Percentiles rank a stretch among this genome's conserved stretches.
These are phyloP conservation scores for Aspergillus phoenicis DNA, from an alignment of 2,329 filamentous ascomycete genomes.

Conservation along the genomic window DNA sequence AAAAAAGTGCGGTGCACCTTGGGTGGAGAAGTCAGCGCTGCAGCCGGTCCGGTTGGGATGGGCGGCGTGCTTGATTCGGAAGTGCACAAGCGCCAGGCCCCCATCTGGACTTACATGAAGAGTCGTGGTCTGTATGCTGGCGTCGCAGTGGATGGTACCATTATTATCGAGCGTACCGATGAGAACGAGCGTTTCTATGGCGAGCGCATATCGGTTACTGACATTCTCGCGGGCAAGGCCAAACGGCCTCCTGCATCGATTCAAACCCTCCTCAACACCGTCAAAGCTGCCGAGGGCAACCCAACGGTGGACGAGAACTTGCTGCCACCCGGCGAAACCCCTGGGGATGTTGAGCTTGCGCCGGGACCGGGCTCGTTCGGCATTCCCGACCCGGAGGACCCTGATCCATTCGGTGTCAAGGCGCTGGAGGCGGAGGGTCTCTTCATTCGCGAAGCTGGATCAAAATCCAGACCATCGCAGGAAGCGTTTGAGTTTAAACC, in stretches of 20 bases:
- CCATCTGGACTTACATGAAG: conserved; percentile 85
- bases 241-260: conserved; percentile 59
- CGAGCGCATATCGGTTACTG: conserved; percentile 61
- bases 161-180: conserved; percentile 81
- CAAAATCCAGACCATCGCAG: conserved; percentile 70
- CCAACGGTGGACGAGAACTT: conserved; percentile 69
- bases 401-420: conserved; percentile 87
- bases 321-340: conserved; percentile 70
- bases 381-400: conserved; percentile 75
- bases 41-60: conserved; percentile 74
- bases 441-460: conserved; percentile 88
- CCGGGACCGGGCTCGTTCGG: conserved; percentile 62
- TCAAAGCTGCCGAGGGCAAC: conserved; percentile 86
- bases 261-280: conserved; percentile 72
- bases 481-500: conserved; percentile 83
- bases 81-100: conserved; percentile 67
- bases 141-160: conserved; percentile 81
- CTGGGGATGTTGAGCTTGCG: conserved; percentile 69
- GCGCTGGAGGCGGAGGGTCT: conserved; percentile 82
- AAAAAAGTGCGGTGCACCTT: conserved; percentile 77
- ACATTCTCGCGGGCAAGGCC: conserved; percentile 66
- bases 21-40: conserved; percentile 76
- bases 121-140: conserved; percentile 86
- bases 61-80: conserved; percentile 73
- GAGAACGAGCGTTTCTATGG: conserved; percentile 88